Conservation (phyloP, 257 asterid genomes). For the Oldenlandia corymbosa region DNA sequence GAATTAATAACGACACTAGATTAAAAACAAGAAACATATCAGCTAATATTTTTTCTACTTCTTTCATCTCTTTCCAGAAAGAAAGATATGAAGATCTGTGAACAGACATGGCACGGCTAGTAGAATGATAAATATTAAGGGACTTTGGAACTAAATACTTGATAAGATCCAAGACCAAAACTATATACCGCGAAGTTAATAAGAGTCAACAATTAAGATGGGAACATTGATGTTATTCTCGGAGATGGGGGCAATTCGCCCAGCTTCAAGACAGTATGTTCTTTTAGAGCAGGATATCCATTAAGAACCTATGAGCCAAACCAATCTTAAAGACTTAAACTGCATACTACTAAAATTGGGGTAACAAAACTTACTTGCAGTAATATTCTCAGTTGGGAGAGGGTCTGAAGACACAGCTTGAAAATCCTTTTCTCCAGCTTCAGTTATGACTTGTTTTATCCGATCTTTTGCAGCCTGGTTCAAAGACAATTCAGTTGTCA, state of each 20-base stretch:
- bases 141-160: not conserved
- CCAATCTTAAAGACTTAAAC: not conserved
- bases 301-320: not conserved
- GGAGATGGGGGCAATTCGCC: not conserved
- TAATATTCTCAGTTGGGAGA: constrained; percentile 44
- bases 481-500: constrained; percentile 25
- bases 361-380: constrained; percentile 50
- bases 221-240: not conserved
- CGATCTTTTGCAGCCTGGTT: constrained; percentile 76
- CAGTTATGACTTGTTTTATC: constrained; percentile 66
- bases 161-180: too few relatives aligned
- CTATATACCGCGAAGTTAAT: not conserved
- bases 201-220: not conserved
- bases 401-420: constrained; percentile 49
- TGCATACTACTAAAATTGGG: constrained; percentile 9
- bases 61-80: not conserved
- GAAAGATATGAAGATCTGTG: not conserved
- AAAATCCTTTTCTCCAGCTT: constrained; percentile 63
- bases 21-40: constrained; percentile 13
- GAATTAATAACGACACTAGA: constrained; percentile 21
- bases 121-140: not conserved
- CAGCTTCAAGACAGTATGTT: too few relatives aligned
- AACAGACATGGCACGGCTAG: not conserved
- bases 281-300: not conserved
- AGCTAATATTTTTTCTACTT: not conserved